Evolutionary conservation across 768 basidiomycete species (phyloP).

Genomic region (Tulasnella sp.): DNA sequence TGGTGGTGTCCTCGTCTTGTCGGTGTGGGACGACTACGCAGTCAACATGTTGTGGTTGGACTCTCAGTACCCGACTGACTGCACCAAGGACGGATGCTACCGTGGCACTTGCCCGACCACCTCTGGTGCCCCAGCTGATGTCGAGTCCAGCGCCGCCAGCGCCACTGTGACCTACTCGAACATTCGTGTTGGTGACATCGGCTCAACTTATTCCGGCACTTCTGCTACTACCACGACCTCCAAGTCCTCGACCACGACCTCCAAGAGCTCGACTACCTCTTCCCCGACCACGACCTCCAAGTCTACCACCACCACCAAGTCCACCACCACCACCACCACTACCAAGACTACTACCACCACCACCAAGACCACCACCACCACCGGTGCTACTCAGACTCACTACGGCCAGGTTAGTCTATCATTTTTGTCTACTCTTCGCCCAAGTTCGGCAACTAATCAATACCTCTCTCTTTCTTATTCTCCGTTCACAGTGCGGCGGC

Average conservation of each 20-base stretch:
- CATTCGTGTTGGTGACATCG: slow-evolving; percentile 14
- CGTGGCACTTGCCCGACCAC: slow-evolving; percentile 15
- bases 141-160: slow-evolving; percentile 10
- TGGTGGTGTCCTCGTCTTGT: slow-evolving; percentile 41
- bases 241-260: not conserved
- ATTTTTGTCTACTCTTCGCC: not conserved
- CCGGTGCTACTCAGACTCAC: not conserved
- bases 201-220: slow-evolving; percentile 3
- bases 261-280: no score
- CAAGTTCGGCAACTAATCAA: no score
- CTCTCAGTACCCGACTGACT: slow-evolving; percentile 5
- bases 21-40: slow-evolving; percentile 44
- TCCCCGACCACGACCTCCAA: no score
- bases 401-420: not conserved
- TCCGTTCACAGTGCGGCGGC: not conserved
- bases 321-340: not conserved
- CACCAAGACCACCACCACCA: not conserved
- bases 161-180: slow-evolving; percentile 13
- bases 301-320: not conserved
- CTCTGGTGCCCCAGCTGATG: slow-evolving; percentile 8
- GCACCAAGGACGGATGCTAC: slow-evolving; percentile 4
- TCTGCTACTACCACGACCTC: not conserved
- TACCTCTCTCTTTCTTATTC: not conserved
- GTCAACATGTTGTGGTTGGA: slow-evolving; percentile 32
- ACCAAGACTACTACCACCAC: not conserved